These are phyloP conservation scores for Schizophyllum commune DNA, from an alignment of 1,284 basidiomycete genomes.

Conservation along the genomic window DNA sequence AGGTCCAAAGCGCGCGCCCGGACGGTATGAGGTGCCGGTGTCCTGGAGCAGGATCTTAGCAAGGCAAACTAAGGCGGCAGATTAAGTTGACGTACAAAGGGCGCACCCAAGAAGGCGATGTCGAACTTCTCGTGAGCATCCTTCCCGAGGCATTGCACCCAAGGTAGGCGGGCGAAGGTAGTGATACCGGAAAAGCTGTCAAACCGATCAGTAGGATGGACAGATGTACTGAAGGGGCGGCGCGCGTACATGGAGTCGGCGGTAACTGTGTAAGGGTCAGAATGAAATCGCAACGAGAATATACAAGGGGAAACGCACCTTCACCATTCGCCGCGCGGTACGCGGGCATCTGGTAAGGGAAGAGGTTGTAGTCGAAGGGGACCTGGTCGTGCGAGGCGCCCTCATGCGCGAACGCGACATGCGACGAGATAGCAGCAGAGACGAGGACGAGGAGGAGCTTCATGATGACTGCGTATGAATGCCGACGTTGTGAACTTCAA, in stretches of 20 bases:
- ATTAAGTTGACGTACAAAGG: constrained; percentile 27
- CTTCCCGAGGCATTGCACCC: constrained; percentile 53
- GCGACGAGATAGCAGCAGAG: constrained; percentile 15
- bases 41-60: constrained; percentile 21
- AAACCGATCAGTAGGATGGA: constrained; percentile 48
- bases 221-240: constrained; percentile 3
- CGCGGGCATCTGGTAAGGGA: constrained; percentile 24
- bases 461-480: constrained; percentile 19
- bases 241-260: not conserved
- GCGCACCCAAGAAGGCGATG: constrained; percentile 58
- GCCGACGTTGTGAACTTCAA: not conserved
- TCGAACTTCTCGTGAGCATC: constrained; percentile 32
- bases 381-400: constrained; percentile 41
- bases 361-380: constrained; percentile 57
- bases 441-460: constrained; percentile 16
- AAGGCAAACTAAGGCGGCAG: not conserved
- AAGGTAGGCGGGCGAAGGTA: constrained; percentile 69
- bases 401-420: constrained; percentile 27
- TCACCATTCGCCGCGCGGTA: constrained; percentile 48
- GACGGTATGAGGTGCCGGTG: constrained; percentile 51
- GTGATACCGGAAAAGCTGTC: constrained; percentile 69
- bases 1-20: constrained; percentile 16
- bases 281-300: not conserved
- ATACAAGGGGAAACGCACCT: constrained; percentile 27
- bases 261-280: not conserved